phyloP scores from a whole-genome alignment of 2,329 filamentous ascomycete species.

The Penicillium sp. region DNA sequence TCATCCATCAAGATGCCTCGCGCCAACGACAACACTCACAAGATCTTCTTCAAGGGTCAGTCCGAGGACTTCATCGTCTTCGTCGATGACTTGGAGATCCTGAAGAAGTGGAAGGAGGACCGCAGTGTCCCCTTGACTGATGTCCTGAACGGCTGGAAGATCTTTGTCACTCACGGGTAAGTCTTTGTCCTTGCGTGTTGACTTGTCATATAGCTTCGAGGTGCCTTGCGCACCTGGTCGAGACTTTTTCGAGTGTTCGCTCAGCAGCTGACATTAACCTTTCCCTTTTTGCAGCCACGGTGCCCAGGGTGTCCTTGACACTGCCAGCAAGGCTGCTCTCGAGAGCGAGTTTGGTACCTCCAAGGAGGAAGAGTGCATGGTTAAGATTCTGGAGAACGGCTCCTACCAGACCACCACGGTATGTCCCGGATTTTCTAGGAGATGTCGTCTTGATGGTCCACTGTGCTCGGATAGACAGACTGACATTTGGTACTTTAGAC shows the following conservation, averaged over 20 bases:
- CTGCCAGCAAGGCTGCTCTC: slow-evolving; percentile 66
- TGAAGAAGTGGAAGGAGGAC: slow-evolving; percentile 79
- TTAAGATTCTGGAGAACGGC: slow-evolving; percentile 73
- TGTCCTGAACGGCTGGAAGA: slow-evolving; percentile 80
- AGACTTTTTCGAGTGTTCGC: too few relatives aligned
- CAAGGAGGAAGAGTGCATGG: slow-evolving; percentile 73
- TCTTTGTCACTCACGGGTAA: slow-evolving; percentile 87
- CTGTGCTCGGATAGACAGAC: slow-evolving; percentile 2
- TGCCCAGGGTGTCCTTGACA: slow-evolving; percentile 70
- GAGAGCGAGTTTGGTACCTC: slow-evolving; percentile 83
- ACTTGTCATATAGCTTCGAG: too few relatives aligned
- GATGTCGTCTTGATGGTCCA: too few relatives aligned
- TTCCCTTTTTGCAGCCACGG: slow-evolving; percentile 59
- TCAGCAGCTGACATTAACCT: neutral
- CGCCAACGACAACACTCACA: slow-evolving; percentile 64
- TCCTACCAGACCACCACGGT: slow-evolving; percentile 58
- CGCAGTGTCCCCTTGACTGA: slow-evolving; percentile 71
- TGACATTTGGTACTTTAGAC: slow-evolving; percentile 13
- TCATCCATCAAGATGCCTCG: slow-evolving; percentile 53
- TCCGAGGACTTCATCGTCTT: slow-evolving; percentile 63
- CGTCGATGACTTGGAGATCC: slow-evolving; percentile 45
- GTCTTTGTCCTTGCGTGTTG: slow-evolving; percentile 28
- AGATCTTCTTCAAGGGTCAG: slow-evolving; percentile 79
- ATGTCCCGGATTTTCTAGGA: slow-evolving; percentile 18
- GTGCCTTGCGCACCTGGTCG: too few relatives aligned